Conservation (phyloP, 805 yeast genomes). For the Starmerella geochares region DNA sequence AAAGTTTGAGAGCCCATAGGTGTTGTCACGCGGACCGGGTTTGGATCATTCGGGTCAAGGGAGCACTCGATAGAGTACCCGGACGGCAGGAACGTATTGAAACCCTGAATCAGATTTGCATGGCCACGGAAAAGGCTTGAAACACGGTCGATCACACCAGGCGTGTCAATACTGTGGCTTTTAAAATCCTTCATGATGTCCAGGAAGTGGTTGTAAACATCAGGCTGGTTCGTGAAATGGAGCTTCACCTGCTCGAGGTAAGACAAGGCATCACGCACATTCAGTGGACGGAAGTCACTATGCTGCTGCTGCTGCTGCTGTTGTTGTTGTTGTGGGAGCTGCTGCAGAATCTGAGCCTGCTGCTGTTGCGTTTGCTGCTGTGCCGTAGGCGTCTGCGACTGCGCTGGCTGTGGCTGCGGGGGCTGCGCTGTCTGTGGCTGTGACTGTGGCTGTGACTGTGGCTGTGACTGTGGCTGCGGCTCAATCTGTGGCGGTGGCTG, state of each 20-base stretch:
- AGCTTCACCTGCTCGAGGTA: slow-evolving; percentile 92
- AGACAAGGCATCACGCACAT: slow-evolving; percentile 91
- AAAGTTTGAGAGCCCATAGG: slow-evolving; percentile 64
- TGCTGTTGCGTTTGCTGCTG: slow-evolving; percentile 1
- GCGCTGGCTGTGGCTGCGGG: slow-evolving; percentile 12
- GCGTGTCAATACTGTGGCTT: slow-evolving; percentile 91
- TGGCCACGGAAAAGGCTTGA: slow-evolving; percentile 85
- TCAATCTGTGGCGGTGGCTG: background rate
- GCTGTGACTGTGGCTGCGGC: slow-evolving; percentile 9
- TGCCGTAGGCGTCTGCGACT: slow-evolving; percentile 1
- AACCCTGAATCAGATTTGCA: slow-evolving; percentile 87
- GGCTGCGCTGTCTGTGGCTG: slow-evolving; percentile 8
- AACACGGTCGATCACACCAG: slow-evolving; percentile 95
- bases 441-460: slow-evolving; percentile 12
- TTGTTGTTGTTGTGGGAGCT: slow-evolving; percentile 19
- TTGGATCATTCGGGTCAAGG: slow-evolving; percentile 75
- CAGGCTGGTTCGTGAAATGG: slow-evolving; percentile 86
- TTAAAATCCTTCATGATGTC: slow-evolving; percentile 99
- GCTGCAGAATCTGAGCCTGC: slow-evolving; percentile 12
- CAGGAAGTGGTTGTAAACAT: slow-evolving; percentile 87
- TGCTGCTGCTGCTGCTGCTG: slow-evolving; percentile 4
- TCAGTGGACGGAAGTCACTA: slow-evolving; percentile 48
- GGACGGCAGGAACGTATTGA: slow-evolving; percentile 93
- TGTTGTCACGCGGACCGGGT: slow-evolving; percentile 87
- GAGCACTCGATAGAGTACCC: slow-evolving; percentile 92